Evolutionary conservation across 1,139 yeast genomes (phyloP).

Genomic region (Cylindricascospora bacillispora): DNA sequence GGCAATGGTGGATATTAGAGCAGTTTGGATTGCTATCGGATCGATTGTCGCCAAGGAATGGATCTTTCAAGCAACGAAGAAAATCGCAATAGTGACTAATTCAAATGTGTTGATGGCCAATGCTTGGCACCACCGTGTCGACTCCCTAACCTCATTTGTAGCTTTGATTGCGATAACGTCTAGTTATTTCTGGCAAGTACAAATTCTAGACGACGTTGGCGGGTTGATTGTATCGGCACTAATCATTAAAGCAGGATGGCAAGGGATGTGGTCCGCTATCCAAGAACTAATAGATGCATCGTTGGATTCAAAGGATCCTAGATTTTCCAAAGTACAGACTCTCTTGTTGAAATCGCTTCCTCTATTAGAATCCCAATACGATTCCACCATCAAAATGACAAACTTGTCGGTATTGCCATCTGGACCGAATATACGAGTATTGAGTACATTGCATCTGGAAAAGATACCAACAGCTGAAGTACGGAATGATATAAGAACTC

Average conservation of each 20-base stretch:
- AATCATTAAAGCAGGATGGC: constrained; percentile 74
- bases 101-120: constrained; percentile 89
- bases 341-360: constrained; percentile 27
- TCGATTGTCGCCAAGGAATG: constrained; percentile 80
- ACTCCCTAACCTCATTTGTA: constrained; percentile 80
- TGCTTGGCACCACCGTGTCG: constrained; percentile 99
- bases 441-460: not conserved
- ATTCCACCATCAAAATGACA: too few relatives aligned
- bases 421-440: constrained; percentile 41
- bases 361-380: not conserved
- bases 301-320: constrained; percentile 29
- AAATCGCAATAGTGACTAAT: constrained; percentile 61
- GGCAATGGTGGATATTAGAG: constrained; percentile 58
- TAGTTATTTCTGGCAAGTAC: constrained; percentile 62
- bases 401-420: constrained; percentile 48
- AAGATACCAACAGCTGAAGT: not conserved
- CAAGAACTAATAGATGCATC: constrained; percentile 64
- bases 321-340: constrained; percentile 30
- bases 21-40: constrained; percentile 92
- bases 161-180: constrained; percentile 82
- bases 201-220: constrained; percentile 85
- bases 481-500: too few relatives aligned
- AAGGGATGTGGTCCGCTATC: constrained; percentile 56
- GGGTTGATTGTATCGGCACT: constrained; percentile 74
- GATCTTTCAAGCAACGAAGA: constrained; percentile 69